Conservation (phyloP, 306 rosid genomes). For the Vigna trinervia region DNA sequence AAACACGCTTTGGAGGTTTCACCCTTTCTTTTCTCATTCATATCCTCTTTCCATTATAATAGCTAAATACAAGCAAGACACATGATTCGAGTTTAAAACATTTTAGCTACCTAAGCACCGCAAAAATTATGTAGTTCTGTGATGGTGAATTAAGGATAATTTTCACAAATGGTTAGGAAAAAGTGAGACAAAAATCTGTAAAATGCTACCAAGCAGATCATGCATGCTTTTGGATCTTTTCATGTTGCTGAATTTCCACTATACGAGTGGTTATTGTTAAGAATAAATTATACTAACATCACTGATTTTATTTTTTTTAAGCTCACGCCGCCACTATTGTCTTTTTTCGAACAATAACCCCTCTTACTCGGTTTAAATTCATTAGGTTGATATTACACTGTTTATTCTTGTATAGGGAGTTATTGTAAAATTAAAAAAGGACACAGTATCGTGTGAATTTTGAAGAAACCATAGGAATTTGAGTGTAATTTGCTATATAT, state of each 20-base stretch:
- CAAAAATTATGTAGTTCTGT: not conserved
- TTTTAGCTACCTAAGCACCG: not conserved
- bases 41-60: slow-evolving; percentile 7
- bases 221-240: slow-evolving; percentile 8
- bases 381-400: not conserved
- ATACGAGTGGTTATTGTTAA: not conserved
- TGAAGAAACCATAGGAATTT: too few species aligned
- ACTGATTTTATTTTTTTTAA: not conserved
- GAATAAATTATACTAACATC: not conserved
- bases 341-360: not conserved
- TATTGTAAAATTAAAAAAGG: not conserved
- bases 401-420: not conserved
- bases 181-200: not conserved
- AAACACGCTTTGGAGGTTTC: slow-evolving; percentile 96
- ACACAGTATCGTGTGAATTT: not conserved
- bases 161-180: not conserved
- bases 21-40: slow-evolving; percentile 17
- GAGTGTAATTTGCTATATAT: not conserved
- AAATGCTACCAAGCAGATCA: not conserved
- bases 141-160: slow-evolving; percentile 23
- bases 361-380: not conserved
- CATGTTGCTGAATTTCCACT: slow-evolving; percentile 8
- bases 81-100: not conserved
- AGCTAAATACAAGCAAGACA: slow-evolving; percentile 12
- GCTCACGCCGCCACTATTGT: not conserved